Conservation (phyloP, 2,329 filamentous ascomycete genomes). For the Xylariomycetidae sp. region DNA sequence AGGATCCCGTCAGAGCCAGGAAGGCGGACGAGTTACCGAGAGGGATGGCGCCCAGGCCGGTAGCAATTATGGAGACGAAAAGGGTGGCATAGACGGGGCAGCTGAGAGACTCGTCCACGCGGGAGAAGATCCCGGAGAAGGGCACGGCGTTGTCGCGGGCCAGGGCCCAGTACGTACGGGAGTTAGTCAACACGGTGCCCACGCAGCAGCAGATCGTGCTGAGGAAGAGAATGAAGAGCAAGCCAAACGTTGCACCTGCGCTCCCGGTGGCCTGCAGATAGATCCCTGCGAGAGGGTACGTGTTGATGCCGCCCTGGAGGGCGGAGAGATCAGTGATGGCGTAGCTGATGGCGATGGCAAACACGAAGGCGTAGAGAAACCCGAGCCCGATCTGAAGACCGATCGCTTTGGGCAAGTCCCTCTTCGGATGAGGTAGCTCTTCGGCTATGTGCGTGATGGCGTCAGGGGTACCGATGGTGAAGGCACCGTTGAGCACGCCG, state of each 20-base stretch:
- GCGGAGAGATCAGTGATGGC: conserved; percentile 50
- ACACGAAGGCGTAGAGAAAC: conserved; percentile 44
- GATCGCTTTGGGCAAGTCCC: conserved; percentile 47
- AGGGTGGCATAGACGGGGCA: conserved; percentile 57
- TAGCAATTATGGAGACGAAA: conserved; percentile 46
- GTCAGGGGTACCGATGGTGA: conserved; percentile 62
- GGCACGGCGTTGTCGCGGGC: conserved; percentile 59
- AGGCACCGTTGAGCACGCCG: conserved; percentile 63
- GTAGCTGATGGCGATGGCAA: conserved; percentile 49
- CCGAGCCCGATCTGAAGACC: conserved; percentile 43
- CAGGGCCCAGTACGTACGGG: conserved; percentile 45
- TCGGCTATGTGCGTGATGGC: conserved; percentile 59
- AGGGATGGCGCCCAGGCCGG: conserved; percentile 52
- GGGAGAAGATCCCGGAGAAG: conserved; percentile 46
- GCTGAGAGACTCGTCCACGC: conserved; percentile 48
- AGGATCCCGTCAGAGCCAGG: conserved; percentile 52
- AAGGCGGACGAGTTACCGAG: conserved; percentile 51
- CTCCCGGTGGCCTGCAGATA: conserved; percentile 53
- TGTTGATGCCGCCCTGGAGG: conserved; percentile 45
- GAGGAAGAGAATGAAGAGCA: conserved; percentile 53
- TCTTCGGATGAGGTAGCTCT: conserved; percentile 46
- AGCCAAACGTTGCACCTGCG: conserved; percentile 47
- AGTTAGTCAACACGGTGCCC: conserved; percentile 46
- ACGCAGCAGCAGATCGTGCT: conserved; percentile 44
- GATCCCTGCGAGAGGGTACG: conserved; percentile 59